These are phyloP conservation scores for Obelidium mucronatum DNA, from an alignment of 192 early-diverging fungal species.

Conservation along the genomic window DNA sequence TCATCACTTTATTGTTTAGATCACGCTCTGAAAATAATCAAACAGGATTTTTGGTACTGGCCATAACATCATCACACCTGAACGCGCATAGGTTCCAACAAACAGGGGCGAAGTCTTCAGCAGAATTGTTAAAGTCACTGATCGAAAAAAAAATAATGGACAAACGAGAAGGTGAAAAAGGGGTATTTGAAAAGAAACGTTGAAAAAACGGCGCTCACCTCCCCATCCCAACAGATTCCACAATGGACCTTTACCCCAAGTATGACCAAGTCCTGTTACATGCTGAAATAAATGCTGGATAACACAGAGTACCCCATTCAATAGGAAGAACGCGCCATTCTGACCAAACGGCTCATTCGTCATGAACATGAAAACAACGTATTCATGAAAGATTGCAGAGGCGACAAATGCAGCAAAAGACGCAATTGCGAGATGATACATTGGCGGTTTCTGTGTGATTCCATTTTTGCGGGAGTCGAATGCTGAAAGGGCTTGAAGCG, in stretches of 20 bases:
- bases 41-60: not conserved
- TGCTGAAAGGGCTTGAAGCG: not conserved
- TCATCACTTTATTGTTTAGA: too few species aligned
- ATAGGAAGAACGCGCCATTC: conserved; percentile 8
- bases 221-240: too few species aligned
- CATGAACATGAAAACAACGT: conserved; percentile 5
- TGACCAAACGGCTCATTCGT: not conserved
- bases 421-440: not conserved
- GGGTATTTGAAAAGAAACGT: too few species aligned
- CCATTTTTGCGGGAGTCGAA: not conserved
- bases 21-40: not conserved
- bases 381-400: conserved; percentile 5
- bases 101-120: not conserved
- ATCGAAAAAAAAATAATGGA: too few species aligned
- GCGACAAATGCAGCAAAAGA: not conserved
- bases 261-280: too few species aligned
- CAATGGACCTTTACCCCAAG: too few species aligned
- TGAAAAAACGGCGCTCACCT: too few species aligned
- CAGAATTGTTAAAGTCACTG: too few species aligned
- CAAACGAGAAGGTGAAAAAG: too few species aligned
- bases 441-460: not conserved
- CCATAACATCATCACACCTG: not conserved
- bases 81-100: not conserved
- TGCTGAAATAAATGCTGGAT: not conserved
- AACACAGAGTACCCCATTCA: not conserved